Conservation (phyloP, 2,329 filamentous ascomycete genomes). For the Penicillium sp. region DNA sequence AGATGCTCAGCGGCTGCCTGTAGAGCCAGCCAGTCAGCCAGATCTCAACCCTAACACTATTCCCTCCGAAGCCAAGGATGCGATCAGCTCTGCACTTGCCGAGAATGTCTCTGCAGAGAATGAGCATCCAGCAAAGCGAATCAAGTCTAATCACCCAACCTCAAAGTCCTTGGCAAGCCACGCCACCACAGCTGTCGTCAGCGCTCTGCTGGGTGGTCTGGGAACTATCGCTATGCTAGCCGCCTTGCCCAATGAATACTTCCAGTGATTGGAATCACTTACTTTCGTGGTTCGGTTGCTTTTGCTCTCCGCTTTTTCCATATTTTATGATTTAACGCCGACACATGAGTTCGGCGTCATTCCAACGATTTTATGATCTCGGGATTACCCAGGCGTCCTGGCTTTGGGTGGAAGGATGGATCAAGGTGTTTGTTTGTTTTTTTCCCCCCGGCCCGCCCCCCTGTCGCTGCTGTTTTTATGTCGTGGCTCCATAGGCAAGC, state of each 20-base stretch:
- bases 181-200: constrained; percentile 40
- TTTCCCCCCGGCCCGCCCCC: neutral
- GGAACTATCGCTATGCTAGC: constrained; percentile 43
- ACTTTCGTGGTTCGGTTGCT: neutral
- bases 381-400: constrained; percentile 5
- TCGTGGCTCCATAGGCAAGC: neutral
- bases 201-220: constrained; percentile 43
- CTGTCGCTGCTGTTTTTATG: neutral
- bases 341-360: neutral
- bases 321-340: constrained; percentile 2
- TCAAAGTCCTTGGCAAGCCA: constrained; percentile 33
- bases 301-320: neutral
- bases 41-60: constrained; percentile 8
- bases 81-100: constrained; percentile 13
- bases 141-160: constrained; percentile 21
- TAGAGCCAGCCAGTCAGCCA: constrained; percentile 15
- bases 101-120: constrained; percentile 12
- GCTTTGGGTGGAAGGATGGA: constrained; percentile 1
- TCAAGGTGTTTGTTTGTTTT: neutral
- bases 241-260: constrained; percentile 44
- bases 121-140: constrained; percentile 30
- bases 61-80: constrained; percentile 10
- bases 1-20: constrained; percentile 27
- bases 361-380: constrained; percentile 4
- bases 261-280: constrained; percentile 26